phyloP scores from a whole-genome alignment of 768 basidiomycete species.

The Tephrocybe rancida region DNA sequence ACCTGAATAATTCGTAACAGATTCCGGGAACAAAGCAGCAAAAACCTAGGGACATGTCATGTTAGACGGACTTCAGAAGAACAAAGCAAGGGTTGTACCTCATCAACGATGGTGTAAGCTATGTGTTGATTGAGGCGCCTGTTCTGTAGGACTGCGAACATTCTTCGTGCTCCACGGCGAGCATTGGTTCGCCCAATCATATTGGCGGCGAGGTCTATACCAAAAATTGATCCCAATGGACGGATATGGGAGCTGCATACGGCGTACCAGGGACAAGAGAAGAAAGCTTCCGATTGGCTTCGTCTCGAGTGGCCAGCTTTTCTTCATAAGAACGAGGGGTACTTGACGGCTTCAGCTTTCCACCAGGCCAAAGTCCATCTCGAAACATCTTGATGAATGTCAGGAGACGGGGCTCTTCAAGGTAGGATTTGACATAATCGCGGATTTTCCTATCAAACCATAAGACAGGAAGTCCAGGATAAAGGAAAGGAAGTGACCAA shows the following conservation, averaged over 20 bases:
- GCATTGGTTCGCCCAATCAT: slow-evolving; percentile 99
- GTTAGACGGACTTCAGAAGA: not conserved
- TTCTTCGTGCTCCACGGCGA: slow-evolving; percentile 85
- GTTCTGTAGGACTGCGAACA: slow-evolving; percentile 94
- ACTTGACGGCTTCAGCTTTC: slow-evolving; percentile 61
- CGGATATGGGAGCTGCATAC: not conserved
- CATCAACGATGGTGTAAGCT: slow-evolving; percentile 85
- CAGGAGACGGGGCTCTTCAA: slow-evolving; percentile 74
- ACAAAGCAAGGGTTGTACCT: slow-evolving; percentile 52
- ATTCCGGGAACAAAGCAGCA: slow-evolving; percentile 32
- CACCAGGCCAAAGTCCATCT: slow-evolving; percentile 85
- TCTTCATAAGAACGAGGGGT: slow-evolving; percentile 79
- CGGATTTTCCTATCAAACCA: slow-evolving; percentile 72
- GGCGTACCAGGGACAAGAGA: slow-evolving; percentile 84
- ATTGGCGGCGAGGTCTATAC: slow-evolving; percentile 87
- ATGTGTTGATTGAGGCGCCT: slow-evolving; percentile 94
- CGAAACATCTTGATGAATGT: slow-evolving; percentile 67
- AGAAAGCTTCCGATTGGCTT: slow-evolving; percentile 89
- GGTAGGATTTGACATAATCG: slow-evolving; percentile 65
- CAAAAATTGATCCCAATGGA: slow-evolving; percentile 1
- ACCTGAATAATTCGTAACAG: slow-evolving; percentile 1
- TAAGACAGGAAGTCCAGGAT: not conserved
- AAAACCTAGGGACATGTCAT: slow-evolving; percentile 25
- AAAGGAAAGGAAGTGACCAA: slow-evolving; percentile 35
- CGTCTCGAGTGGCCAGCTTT: slow-evolving; percentile 77